Conservation (phyloP, 306 rosid species). For the Quercus ilex region DNA sequence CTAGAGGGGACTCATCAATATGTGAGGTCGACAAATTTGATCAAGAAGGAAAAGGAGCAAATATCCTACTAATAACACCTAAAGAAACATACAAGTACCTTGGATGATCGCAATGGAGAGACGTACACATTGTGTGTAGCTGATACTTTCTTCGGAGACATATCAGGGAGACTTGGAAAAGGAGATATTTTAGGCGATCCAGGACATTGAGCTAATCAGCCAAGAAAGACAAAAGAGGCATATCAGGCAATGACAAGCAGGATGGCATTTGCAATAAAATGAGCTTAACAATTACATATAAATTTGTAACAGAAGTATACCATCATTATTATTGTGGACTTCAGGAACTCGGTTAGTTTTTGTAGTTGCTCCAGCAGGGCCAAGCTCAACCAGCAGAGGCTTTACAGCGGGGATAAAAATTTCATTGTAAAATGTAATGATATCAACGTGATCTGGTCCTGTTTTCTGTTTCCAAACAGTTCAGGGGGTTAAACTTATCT, state of each 20-base stretch:
- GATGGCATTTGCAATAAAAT: constrained; percentile 4
- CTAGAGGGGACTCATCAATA: not conserved
- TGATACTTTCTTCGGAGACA: constrained; percentile 98
- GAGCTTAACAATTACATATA: not conserved
- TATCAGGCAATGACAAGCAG: constrained; percentile 21
- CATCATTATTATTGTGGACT: constrained; percentile 55
- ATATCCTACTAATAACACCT: not conserved
- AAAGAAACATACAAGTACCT: constrained; percentile 52
- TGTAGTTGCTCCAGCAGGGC: constrained; percentile 64
- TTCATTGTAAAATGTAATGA: constrained; percentile 86
- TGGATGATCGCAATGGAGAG: constrained; percentile 91
- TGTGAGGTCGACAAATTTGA: not conserved
- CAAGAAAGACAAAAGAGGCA: constrained; percentile 17
- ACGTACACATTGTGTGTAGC: constrained; percentile 92
- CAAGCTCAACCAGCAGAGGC: constrained; percentile 84
- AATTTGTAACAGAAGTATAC: constrained; percentile 33
- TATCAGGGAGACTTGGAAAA: constrained; percentile 94
- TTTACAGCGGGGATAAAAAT: constrained; percentile 85
- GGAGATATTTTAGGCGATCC: constrained; percentile 90
- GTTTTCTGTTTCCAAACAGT: constrained; percentile 55
- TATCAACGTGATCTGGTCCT: constrained; percentile 84
- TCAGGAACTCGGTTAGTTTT: constrained; percentile 60
- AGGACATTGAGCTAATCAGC: constrained; percentile 69
- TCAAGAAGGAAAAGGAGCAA: not conserved
- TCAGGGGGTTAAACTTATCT: constrained; percentile 26